Percentiles rank a stretch among this genome's conserved stretches.
Evolutionary conservation across 2,329 filamentous ascomycete species (phyloP).

Genomic region (Paecilomyces fulvus): DNA sequence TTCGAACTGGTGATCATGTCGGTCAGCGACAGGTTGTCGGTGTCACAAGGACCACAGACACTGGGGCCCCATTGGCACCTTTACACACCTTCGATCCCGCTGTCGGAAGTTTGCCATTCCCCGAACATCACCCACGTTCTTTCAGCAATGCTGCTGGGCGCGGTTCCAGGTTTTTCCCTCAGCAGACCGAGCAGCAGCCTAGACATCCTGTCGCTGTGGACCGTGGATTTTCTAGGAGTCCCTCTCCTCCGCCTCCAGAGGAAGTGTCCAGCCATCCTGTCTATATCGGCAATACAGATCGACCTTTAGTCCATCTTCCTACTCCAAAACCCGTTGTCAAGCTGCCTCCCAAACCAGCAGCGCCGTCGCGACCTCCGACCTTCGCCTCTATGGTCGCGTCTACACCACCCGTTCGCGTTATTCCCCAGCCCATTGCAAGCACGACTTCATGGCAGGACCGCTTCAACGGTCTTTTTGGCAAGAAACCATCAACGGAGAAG

Average conservation of each 20-base stretch:
- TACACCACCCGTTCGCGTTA: conserved; percentile 29
- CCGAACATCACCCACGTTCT: conserved; percentile 25
- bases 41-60: conserved; percentile 25
- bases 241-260: conserved; percentile 51
- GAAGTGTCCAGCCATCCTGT: conserved; percentile 47
- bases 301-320: conserved; percentile 51
- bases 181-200: conserved; percentile 23
- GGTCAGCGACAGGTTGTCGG: conserved; percentile 31
- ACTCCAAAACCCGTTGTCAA: conserved; percentile 65
- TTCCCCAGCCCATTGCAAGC: conserved; percentile 36
- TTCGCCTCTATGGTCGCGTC: conserved; percentile 38
- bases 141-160: conserved; percentile 28
- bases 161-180: conserved; percentile 43
- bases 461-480: conserved; percentile 72
- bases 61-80: conserved; percentile 17
- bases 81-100: conserved; percentile 29
- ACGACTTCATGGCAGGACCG: conserved; percentile 65
- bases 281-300: conserved; percentile 41
- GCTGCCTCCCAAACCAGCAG: conserved; percentile 55
- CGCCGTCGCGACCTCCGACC: conserved; percentile 37
- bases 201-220: conserved; percentile 25
- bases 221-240: conserved; percentile 26
- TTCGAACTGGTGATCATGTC: conserved; percentile 32
- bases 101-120: conserved; percentile 26
- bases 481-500: conserved; percentile 44